A percentile compares a stretch with the other conserved stretches of the same genome.
Evolutionary conservation across 495 filamentous ascomycete genomes (phyloP).

Genomic region (Amorphotheca resinae): DNA sequence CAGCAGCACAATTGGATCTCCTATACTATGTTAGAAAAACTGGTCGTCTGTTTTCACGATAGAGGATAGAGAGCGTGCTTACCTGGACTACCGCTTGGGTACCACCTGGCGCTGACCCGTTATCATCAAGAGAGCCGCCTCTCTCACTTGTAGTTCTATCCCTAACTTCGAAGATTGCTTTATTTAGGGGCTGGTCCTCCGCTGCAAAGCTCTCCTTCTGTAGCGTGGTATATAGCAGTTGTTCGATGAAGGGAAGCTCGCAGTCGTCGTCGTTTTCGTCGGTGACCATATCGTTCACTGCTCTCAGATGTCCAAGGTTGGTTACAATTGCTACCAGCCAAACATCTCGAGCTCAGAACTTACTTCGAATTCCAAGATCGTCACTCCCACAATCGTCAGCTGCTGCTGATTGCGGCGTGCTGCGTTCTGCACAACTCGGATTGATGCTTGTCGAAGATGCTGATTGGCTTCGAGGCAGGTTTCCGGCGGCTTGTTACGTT

Average conservation of each 20-base stretch:
- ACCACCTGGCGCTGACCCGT: not conserved
- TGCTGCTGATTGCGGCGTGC: slow-evolving; percentile 8
- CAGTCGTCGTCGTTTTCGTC: slow-evolving; percentile 5
- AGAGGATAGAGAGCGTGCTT: slow-evolving; percentile 4
- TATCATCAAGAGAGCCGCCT: slow-evolving; percentile 5
- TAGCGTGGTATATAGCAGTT: slow-evolving; percentile 13
- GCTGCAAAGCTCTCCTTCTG: slow-evolving; percentile 9
- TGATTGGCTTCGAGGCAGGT: slow-evolving; percentile 7
- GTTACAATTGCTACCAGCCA: slow-evolving; percentile 9
- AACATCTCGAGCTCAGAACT: slow-evolving; percentile 11
- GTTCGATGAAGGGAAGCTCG: slow-evolving; percentile 10
- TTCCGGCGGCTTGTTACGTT: slow-evolving; percentile 5
- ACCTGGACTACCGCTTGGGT: slow-evolving; percentile 3
- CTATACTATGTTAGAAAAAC: slow-evolving; percentile 9
- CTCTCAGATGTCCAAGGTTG: slow-evolving; percentile 7
- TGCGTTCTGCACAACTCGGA: slow-evolving; percentile 3
- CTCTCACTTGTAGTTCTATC: slow-evolving; percentile 9
- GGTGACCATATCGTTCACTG: slow-evolving; percentile 1
- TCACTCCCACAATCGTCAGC: slow-evolving; percentile 5
- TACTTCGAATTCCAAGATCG: slow-evolving; percentile 10
- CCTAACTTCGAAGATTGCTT: slow-evolving; percentile 6
- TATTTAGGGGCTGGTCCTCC: slow-evolving; percentile 6
- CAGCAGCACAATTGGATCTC: slow-evolving; percentile 9
- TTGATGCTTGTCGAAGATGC: slow-evolving; percentile 8
- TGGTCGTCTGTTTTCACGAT: slow-evolving; percentile 4